These are phyloP conservation scores for Tuber indicum DNA, from an alignment of 495 filamentous ascomycete genomes.

Conservation along the genomic window DNA sequence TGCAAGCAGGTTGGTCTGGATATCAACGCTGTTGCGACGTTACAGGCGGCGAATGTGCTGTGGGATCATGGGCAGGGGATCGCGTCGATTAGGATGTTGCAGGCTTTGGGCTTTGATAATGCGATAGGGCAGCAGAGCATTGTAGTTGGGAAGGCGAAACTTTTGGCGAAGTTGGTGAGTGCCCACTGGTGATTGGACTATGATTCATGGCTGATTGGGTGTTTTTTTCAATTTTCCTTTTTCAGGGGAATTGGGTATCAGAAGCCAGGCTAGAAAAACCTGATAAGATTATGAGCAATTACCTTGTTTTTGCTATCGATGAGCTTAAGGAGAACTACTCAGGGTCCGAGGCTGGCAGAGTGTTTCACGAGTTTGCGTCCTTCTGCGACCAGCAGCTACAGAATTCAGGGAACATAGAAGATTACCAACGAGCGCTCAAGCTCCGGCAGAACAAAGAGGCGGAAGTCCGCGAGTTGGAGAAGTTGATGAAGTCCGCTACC, in stretches of 20 bases:
- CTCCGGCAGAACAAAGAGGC: constrained; percentile 72
- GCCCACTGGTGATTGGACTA: neutral
- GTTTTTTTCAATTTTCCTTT: constrained; percentile 4
- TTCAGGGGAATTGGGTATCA: constrained; percentile 71
- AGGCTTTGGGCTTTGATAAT: constrained; percentile 58
- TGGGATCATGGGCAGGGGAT: constrained; percentile 93
- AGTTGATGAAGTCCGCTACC: constrained; percentile 50
- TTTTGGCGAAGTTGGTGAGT: constrained; percentile 77
- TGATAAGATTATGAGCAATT: constrained; percentile 75
- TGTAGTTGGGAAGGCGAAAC: constrained; percentile 64
- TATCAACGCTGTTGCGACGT: constrained; percentile 63
- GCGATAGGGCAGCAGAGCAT: constrained; percentile 64
- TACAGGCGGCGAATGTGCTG: constrained; percentile 79
- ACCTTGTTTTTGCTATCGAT: constrained; percentile 73
- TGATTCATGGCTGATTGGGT: neutral
- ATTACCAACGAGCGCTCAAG: constrained; percentile 72
- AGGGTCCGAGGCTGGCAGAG: constrained; percentile 69
- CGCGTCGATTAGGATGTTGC: constrained; percentile 83
- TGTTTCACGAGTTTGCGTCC: constrained; percentile 87
- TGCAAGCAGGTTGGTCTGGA: constrained; percentile 64
- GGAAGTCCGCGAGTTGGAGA: constrained; percentile 63
- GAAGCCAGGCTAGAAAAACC: constrained; percentile 91
- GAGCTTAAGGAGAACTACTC: constrained; percentile 60
- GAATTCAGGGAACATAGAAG: constrained; percentile 73
- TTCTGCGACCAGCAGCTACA: constrained; percentile 93